Evolutionary conservation across 805 yeast genomes (phyloP).

Genomic region (Teunomyces funiuensis): DNA sequence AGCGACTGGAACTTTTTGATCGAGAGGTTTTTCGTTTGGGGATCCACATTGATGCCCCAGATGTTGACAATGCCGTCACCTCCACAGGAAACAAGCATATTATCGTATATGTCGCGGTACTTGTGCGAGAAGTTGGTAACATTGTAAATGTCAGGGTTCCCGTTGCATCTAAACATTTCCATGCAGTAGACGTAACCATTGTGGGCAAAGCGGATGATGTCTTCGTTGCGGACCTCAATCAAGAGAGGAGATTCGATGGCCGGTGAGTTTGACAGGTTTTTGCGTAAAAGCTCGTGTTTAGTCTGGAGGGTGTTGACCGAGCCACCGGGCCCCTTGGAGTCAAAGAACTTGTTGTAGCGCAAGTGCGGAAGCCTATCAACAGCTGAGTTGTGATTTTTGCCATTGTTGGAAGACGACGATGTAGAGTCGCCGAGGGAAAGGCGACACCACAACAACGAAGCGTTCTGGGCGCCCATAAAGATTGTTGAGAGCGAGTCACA

Average conservation of each 20-base stretch:
- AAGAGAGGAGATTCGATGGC: slow-evolving; percentile 26
- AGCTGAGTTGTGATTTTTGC: too few relatives aligned
- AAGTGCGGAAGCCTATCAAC: slow-evolving; percentile 47
- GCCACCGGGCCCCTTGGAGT: slow-evolving; percentile 85
- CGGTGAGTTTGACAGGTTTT: slow-evolving; percentile 14
- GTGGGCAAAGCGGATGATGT: slow-evolving; percentile 81
- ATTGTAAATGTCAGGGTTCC: slow-evolving; percentile 5
- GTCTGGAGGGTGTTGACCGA: slow-evolving; percentile 31
- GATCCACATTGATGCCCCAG: slow-evolving; percentile 53
- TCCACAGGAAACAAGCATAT: slow-evolving; percentile 46
- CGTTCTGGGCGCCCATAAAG: slow-evolving; percentile 90
- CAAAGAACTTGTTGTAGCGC: slow-evolving; percentile 82
- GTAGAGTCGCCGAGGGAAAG: slow-evolving; percentile 10
- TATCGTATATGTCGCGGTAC: slow-evolving; percentile 14
- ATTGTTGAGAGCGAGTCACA: slow-evolving; percentile 57
- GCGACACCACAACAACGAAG: slow-evolving; percentile 75
- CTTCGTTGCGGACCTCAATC: slow-evolving; percentile 65
- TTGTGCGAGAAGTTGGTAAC: slow-evolving; percentile 1
- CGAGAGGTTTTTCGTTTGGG: slow-evolving; percentile 3
- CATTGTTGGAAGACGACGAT: not conserved
- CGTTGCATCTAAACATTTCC: slow-evolving; percentile 31
- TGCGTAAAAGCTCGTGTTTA: slow-evolving; percentile 22
- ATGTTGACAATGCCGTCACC: slow-evolving; percentile 88
- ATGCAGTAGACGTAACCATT: slow-evolving; percentile 85
- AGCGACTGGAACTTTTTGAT: slow-evolving; percentile 34